Evolutionary conservation across 129 eudicot species (phyloP), one percentile per base, ranked within the genome.

Genomic region (Mikania micrantha): DNA sequence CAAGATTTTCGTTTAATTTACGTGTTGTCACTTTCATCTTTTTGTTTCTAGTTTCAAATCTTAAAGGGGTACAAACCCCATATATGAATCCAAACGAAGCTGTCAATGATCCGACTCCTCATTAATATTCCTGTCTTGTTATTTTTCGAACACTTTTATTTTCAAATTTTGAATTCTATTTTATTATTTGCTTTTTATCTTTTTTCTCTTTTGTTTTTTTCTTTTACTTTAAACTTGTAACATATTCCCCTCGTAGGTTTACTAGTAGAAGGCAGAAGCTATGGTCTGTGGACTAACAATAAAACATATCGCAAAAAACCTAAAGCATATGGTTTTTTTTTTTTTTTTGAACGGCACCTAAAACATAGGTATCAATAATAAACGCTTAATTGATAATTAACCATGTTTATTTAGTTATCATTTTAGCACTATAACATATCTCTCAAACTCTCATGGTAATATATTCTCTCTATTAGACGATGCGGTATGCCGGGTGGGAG

Each of bases 11-110:
- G 17, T 68, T 19, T 75, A 21, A 21, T 47, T 49, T 68, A 60
- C 53, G 80, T 60, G 24, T 76, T 11, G 75, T 76, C 80, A 52
- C 80, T 76, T 76, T 76, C 80, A 28, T n/a, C 75, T 39, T 76
- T 48, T 34, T 73, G 3, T 49, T 59, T 57, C n/a, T 17, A 25
- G 16, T 75, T 67, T 24, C 10, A 12, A 41, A 16, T 44, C 22
- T 62, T 34, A 58, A 60, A 67, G 60, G 80, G 31, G 40, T 11
- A 45, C 63, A 56, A 36, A 16, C 4, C 19, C 38, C 59, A 25
- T 31, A n/a, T 35, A 24, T 22, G 36, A 19, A 35, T 16, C 27
- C 58, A 39, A 62, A 63, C 29, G 70, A 36, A 60, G 69, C 69
- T 71, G 49, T 12, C 76, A 60, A 71, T 38, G 2, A 13, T 27